These are phyloP conservation scores for Buddleja alternifolia DNA, from an alignment of 257 asterid genomes.

Conservation along the genomic window DNA sequence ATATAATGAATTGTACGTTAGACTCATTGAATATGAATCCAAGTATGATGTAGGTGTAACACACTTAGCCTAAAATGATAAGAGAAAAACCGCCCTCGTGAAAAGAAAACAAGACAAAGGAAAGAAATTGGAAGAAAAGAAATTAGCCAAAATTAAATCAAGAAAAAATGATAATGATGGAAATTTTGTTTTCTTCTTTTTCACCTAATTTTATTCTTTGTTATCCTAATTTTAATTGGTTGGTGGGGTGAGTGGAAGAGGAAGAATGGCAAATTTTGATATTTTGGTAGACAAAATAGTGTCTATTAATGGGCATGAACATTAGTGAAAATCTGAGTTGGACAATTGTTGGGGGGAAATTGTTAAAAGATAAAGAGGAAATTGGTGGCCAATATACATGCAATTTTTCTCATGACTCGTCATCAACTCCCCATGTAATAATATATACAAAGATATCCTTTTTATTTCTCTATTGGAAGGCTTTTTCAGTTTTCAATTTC, in stretches of 20 bases:
- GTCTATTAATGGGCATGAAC: conserved; percentile 9
- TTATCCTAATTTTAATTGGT: not conserved
- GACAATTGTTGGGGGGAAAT: conserved; percentile 19
- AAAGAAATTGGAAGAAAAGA: no score
- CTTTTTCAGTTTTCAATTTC: conserved; percentile 9
- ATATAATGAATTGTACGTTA: no score
- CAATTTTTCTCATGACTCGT: conserved; percentile 34
- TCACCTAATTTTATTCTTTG: not conserved
- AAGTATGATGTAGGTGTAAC: no score
- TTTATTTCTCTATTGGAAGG: not conserved
- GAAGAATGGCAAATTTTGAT: not conserved
- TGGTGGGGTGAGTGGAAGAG: conserved; percentile 10
- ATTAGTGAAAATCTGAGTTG: conserved; percentile 33
- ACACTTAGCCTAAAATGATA: no score
- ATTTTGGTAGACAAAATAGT: conserved; percentile 13
- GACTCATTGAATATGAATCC: no score
- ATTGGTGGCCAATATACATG: conserved; percentile 42
- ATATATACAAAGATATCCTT: not conserved
- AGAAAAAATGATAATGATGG: no score
- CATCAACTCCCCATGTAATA: not conserved
- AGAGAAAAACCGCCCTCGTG: no score
- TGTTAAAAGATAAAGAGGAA: not conserved
- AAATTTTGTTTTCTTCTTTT: no score
- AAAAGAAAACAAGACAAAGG: no score
- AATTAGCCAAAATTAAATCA: no score